Percentiles rank a stretch among this genome's conserved stretches.
phyloP scores from a whole-genome alignment of 208 protist species.

The Vickermania spadyakhi region DNA sequence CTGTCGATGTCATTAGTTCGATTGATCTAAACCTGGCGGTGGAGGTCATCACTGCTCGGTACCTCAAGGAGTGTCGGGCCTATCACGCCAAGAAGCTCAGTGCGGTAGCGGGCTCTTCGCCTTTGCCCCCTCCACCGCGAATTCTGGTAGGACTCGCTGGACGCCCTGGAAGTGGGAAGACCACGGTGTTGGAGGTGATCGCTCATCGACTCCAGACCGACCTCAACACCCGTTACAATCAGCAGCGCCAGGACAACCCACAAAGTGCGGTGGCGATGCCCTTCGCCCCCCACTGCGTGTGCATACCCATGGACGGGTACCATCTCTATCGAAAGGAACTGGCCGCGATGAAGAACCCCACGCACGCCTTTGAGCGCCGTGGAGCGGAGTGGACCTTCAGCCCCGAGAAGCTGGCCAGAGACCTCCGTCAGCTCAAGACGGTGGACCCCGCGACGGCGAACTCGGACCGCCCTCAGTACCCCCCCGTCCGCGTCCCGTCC shows the following conservation, averaged over 20 bases:
- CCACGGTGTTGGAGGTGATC: slow-evolving; percentile 28
- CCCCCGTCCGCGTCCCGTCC: slow-evolving; percentile 50
- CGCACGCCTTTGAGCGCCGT: slow-evolving; percentile 43
- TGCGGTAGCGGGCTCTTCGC: background rate
- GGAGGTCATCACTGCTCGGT: slow-evolving; percentile 7
- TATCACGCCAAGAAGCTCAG: background rate
- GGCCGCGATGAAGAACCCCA: slow-evolving; percentile 34
- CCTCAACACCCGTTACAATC: slow-evolving; percentile 11
- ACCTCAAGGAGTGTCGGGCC: background rate
- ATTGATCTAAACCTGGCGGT: slow-evolving; percentile 11
- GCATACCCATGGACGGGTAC: slow-evolving; percentile 84
- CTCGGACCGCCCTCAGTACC: slow-evolving; percentile 8
- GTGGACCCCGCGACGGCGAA: slow-evolving; percentile 7
- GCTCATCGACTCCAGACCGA: slow-evolving; percentile 23
- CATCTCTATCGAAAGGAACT: slow-evolving; percentile 49
- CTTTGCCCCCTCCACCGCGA: slow-evolving; percentile 11
- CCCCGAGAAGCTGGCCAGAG: slow-evolving; percentile 31
- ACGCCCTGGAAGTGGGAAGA: slow-evolving; percentile 74
- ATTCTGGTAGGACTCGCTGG: slow-evolving; percentile 62
- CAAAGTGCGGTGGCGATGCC: slow-evolving; percentile 7
- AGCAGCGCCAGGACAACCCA: slow-evolving; percentile 3
- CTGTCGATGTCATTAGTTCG: slow-evolving; percentile 3
- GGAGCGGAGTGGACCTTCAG: slow-evolving; percentile 81
- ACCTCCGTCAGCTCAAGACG: slow-evolving; percentile 26
- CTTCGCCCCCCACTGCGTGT: slow-evolving; percentile 16